Base-by-base conservation (phyloP, 306 rosid genomes). In the Rubus idaeus region DNA sequence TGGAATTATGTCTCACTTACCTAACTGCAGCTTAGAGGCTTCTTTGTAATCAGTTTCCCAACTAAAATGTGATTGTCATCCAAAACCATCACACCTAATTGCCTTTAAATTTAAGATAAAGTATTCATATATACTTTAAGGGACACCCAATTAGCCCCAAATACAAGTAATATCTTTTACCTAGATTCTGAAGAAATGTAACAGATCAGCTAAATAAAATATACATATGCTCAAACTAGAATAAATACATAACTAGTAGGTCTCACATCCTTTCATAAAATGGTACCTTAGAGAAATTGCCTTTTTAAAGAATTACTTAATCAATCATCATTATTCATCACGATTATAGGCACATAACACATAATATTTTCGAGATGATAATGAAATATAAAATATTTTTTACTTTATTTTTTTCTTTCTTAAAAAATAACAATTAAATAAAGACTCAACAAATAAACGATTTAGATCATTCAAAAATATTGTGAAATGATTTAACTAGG, bases 71-170 rank as follows among this genome's bases (percentile, higher is more conserved):
- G 13, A 64, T 55, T 35, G 46, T 50, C 62, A 68, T 52, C 52
- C 41, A 26, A 52, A 74, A 70, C 3, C 46, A 21, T 67, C 60
- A 45, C 79, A 60, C 77, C 77, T 50, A 76, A 73, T 68, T 81
- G 74, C 68, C 82, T 71, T 78, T 71, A 74, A 55, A 46, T 26
- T 46, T 3, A 57, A 81, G 84, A 72, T 46, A 67, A 82, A 62
- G 45, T 35, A 26, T 76, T 51, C 80, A 73, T 73, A 77, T 75
- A 61, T 75, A 42, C 75, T 75, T 71, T 30, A 64, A 80, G 83
- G 62, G 75, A 51, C 75, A 75, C 5, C 67, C 45, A 74, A 76
- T 67, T 49, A 53, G 35, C 66, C 79, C 65, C 37, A 45, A 73
- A 58, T 42, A 68, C 68, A 81, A 66, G 75, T 64, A 63, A 73